Percentiles rank a stretch among this genome's conserved stretches.
These are phyloP conservation scores for Talaromyces sp. DNA, from an alignment of 2,329 filamentous ascomycete species.

Conservation along the genomic window DNA sequence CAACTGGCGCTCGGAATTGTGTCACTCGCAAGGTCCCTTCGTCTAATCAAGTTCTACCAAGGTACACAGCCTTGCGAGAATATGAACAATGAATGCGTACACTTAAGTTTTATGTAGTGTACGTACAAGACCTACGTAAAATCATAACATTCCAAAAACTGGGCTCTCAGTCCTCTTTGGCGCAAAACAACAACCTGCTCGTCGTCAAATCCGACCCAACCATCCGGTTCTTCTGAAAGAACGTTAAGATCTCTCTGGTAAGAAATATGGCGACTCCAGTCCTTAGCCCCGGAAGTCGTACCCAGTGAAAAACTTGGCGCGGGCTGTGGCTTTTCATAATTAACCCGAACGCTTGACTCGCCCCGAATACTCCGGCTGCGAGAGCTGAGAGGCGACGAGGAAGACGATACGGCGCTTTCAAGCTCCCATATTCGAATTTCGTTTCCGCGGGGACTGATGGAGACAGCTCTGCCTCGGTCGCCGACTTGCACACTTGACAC, in stretches of 20 bases:
- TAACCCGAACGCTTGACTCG: conserved; percentile 55
- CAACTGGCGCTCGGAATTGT: not conserved
- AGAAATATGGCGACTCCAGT: conserved; percentile 26
- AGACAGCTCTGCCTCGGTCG: conserved; percentile 80
- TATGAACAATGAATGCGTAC: not conserved
- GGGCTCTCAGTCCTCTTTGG: conserved; percentile 64
- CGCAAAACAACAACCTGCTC: conserved; percentile 86
- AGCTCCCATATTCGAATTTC: conserved; percentile 86
- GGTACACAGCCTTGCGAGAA: not conserved
- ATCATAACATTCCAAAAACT: conserved; percentile 79
- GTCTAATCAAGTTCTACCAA: not conserved
- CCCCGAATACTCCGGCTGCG: conserved; percentile 43
- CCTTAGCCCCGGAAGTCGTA: conserved; percentile 24
- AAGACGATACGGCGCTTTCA: conserved; percentile 60
- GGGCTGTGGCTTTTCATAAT: conserved; percentile 35
- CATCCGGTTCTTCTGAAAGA: conserved; percentile 43
- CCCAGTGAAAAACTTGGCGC: conserved; percentile 19
- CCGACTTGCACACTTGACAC: conserved; percentile 84
- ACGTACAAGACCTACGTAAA: conserved; percentile 59
- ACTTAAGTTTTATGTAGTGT: not conserved
- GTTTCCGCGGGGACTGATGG: conserved; percentile 75
- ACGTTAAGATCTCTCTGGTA: not conserved
- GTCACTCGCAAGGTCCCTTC: conserved; percentile 12
- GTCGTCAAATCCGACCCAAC: conserved; percentile 84
- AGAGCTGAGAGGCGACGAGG: conserved; percentile 31